These are phyloP conservation scores for Craterostigma plantagineum DNA, from an alignment of 257 asterid genomes.

Conservation along the genomic window DNA sequence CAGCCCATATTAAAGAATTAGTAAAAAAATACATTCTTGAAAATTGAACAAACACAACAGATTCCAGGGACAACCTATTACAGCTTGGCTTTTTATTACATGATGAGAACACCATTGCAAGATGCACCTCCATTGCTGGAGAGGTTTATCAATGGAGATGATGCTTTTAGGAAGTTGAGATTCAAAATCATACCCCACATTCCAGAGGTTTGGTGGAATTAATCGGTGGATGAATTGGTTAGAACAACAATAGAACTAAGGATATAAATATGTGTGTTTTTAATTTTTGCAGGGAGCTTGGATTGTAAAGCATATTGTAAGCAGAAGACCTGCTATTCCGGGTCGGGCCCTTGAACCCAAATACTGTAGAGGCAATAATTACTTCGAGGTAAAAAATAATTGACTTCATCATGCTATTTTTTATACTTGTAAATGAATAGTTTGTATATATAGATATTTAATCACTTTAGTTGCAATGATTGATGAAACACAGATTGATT, in stretches of 20 bases:
- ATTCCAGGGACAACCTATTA: constrained; percentile 52
- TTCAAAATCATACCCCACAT: constrained; percentile 83
- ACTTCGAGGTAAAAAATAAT: constrained; percentile 68
- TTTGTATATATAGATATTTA: too few species aligned
- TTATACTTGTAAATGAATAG: neutral
- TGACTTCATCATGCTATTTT: neutral
- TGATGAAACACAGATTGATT: constrained; percentile 37
- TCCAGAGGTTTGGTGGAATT: constrained; percentile 29
- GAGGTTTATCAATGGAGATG: constrained; percentile 63
- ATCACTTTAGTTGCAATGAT: neutral
- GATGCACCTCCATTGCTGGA: constrained; percentile 49
- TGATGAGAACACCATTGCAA: constrained; percentile 43
- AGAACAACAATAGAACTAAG: too few species aligned
- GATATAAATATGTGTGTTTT: too few species aligned
- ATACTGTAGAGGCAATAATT: constrained; percentile 73
- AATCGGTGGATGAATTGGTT: too few species aligned
- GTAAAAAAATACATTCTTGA: neutral
- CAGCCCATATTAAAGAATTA: constrained; percentile 1
- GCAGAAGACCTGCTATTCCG: constrained; percentile 63
- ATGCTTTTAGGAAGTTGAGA: constrained; percentile 64
- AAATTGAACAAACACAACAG: constrained; percentile 19
- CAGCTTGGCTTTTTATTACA: constrained; percentile 51
- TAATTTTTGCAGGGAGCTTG: constrained; percentile 57
- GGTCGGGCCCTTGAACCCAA: constrained; percentile 76
- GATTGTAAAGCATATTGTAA: constrained; percentile 92